A percentile compares a stretch with the other conserved stretches of the same genome.
Evolutionary conservation across 2,329 filamentous ascomycete species (phyloP).

Genomic region (Pyrenophora tritici-repentis): DNA sequence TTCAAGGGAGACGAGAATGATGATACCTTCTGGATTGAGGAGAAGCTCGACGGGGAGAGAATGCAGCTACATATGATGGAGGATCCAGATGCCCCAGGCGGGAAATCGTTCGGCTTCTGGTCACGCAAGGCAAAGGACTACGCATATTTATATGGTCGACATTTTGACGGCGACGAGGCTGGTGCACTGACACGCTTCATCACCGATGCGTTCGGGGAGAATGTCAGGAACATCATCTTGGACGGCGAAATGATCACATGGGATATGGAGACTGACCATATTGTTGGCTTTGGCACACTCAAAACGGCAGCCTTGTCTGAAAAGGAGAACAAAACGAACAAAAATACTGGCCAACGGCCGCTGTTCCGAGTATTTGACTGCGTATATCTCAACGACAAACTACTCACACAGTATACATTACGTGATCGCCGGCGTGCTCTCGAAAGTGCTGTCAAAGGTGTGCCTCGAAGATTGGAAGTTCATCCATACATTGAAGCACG

Average conservation of each 20-base stretch:
- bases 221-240: constrained; percentile 84
- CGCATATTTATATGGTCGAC: constrained; percentile 86
- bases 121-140: constrained; percentile 97
- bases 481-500: constrained; percentile 72
- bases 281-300: constrained; percentile 87
- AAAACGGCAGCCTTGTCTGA: constrained; percentile 87
- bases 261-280: constrained; percentile 83
- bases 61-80: constrained; percentile 94
- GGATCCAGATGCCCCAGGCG: constrained; percentile 70
- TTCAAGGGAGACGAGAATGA: constrained; percentile 71
- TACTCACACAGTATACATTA: constrained; percentile 81
- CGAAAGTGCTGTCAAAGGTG: constrained; percentile 68
- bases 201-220: constrained; percentile 73
- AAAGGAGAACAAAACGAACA: constrained; percentile 69
- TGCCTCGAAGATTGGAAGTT: constrained; percentile 80
- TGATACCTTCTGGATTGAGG: constrained; percentile 90
- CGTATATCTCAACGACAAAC: constrained; percentile 80
- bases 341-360: constrained; percentile 68
- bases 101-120: constrained; percentile 82
- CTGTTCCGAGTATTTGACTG: constrained; percentile 90
- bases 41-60: constrained; percentile 94
- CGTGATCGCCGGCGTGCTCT: constrained; percentile 79
- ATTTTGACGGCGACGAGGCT: constrained; percentile 70
- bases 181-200: constrained; percentile 82
- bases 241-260: constrained; percentile 99